These are phyloP conservation scores for Boletus rubropictus DNA, from an alignment of 768 basidiomycete genomes.

Conservation along the genomic window DNA sequence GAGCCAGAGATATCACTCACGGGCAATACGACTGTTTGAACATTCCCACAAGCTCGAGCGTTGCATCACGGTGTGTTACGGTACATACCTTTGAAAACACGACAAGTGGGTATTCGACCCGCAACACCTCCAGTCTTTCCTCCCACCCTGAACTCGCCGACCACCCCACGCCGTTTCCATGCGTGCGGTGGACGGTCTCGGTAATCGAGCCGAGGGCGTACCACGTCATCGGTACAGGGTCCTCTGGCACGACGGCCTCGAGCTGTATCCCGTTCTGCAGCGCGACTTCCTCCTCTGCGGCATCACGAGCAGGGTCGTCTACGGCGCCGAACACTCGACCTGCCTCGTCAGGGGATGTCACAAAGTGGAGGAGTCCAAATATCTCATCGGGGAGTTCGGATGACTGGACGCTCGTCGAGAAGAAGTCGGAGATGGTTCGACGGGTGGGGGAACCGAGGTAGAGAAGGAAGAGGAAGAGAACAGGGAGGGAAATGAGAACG, in stretches of 20 bases:
- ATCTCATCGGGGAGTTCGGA: conserved; percentile 49
- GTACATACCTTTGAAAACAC: conserved; percentile 71
- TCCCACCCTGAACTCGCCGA: conserved; percentile 37
- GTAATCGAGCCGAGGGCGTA: conserved; percentile 44
- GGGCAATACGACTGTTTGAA: conserved; percentile 60
- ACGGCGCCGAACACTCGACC: conserved; percentile 8
- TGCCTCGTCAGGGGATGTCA: conserved; percentile 37
- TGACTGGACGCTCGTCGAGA: conserved; percentile 38
- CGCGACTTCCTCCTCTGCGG: neutral
- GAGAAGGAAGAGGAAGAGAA: conserved; percentile 35
- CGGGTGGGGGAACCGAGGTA: conserved; percentile 36
- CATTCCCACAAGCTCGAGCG: neutral
- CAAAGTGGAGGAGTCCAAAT: conserved; percentile 64
- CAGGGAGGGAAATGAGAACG: conserved; percentile 33
- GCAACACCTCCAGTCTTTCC: conserved; percentile 37
- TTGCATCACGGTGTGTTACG: neutral
- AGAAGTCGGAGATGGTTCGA: conserved; percentile 25
- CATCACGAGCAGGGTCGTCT: conserved; percentile 15
- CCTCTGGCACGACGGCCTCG: conserved; percentile 40
- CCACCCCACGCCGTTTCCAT: conserved; percentile 25
- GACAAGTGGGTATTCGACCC: conserved; percentile 54
- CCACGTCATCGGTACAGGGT: conserved; percentile 45
- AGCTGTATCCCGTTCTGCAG: neutral
- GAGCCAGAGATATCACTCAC: conserved; percentile 36
- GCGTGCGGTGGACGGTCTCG: neutral